A percentile compares a stretch with the other conserved stretches of the same genome.
phyloP scores from a whole-genome alignment of 78 protist genomes.

The Capsaspora owczarzaki region DNA sequence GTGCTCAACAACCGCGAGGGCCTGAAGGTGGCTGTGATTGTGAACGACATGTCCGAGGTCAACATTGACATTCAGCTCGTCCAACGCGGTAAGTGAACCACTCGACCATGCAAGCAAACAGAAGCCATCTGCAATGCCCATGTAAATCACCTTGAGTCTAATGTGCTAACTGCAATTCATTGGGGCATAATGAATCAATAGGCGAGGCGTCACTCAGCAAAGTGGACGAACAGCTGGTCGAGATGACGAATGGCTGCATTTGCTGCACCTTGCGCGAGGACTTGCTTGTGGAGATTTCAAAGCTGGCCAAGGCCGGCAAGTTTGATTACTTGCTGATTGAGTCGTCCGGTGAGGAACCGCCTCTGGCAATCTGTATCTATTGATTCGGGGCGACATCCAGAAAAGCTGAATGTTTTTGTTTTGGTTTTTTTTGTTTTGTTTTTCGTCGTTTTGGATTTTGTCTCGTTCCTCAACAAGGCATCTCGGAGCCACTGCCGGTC shows the following conservation, averaged over 20 bases:
- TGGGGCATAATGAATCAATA: too few relatives aligned
- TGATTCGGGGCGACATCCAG: too few relatives aligned
- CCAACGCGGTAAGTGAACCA: conserved; percentile 2
- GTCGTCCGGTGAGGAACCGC: conserved; percentile 72
- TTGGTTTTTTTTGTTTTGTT: too few relatives aligned
- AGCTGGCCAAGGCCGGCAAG: background rate
- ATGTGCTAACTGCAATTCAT: too few relatives aligned
- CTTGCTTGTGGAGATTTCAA: conserved; percentile 53
- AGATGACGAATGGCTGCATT: conserved; percentile 87
- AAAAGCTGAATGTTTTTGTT: too few relatives aligned
- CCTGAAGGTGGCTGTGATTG: conserved; percentile 27
- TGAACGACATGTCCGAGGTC: conserved; percentile 70
- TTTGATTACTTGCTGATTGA: conserved; percentile 40
- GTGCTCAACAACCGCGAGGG: background rate
- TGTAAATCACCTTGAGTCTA: too few relatives aligned
- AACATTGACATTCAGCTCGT: conserved; percentile 78
- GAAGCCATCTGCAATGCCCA: too few relatives aligned
- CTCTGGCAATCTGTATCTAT: too few relatives aligned
- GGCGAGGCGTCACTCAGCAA: too few relatives aligned
- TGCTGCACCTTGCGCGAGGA: conserved; percentile 87
- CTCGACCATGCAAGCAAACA: background rate
- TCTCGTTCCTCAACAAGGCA: too few relatives aligned
- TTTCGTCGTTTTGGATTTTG: too few relatives aligned
- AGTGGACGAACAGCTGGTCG: conserved; percentile 55
- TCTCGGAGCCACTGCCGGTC: too few relatives aligned